These are phyloP conservation scores for Tricharina praecox DNA, from an alignment of 495 filamentous ascomycete species.

Conservation along the genomic window DNA sequence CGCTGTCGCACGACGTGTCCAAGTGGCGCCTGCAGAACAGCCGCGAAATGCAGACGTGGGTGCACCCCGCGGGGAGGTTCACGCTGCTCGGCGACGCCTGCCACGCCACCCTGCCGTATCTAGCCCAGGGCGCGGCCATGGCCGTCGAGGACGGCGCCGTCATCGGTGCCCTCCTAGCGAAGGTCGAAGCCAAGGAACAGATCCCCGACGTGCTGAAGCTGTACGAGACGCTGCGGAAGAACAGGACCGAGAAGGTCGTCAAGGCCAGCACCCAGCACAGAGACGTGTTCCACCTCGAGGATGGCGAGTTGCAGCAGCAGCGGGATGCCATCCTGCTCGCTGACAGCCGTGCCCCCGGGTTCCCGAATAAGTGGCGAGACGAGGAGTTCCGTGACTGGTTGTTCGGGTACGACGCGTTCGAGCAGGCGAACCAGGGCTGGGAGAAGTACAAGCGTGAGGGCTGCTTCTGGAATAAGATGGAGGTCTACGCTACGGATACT, in stretches of 20 bases:
- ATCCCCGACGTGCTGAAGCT: constrained; percentile 34
- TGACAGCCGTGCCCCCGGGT: constrained; percentile 32
- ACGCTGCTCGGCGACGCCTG: constrained; percentile 37
- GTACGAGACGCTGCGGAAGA: constrained; percentile 47
- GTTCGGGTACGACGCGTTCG: constrained; percentile 33
- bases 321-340: constrained; percentile 36
- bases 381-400: constrained; percentile 42
- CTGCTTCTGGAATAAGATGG: not conserved
- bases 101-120: constrained; percentile 50
- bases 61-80: not conserved
- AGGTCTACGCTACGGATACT: not conserved
- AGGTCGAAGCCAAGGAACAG: constrained; percentile 28
- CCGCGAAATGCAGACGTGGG: constrained; percentile 10
- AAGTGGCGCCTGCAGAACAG: constrained; percentile 37
- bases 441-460: not conserved
- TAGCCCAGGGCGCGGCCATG: constrained; percentile 42
- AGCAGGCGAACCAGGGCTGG: constrained; percentile 2
- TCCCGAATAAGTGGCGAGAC: constrained; percentile 46
- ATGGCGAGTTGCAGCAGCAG: constrained; percentile 38
- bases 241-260: constrained; percentile 40
- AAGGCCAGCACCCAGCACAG: constrained; percentile 37
- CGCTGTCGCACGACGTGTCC: constrained; percentile 31
- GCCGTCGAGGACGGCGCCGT: constrained; percentile 37
- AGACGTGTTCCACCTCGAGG: constrained; percentile 41
- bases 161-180: constrained; percentile 30